These are phyloP conservation scores for Pezicula neosporulosa DNA, from an alignment of 2,329 filamentous ascomycete genomes.

Conservation along the genomic window DNA sequence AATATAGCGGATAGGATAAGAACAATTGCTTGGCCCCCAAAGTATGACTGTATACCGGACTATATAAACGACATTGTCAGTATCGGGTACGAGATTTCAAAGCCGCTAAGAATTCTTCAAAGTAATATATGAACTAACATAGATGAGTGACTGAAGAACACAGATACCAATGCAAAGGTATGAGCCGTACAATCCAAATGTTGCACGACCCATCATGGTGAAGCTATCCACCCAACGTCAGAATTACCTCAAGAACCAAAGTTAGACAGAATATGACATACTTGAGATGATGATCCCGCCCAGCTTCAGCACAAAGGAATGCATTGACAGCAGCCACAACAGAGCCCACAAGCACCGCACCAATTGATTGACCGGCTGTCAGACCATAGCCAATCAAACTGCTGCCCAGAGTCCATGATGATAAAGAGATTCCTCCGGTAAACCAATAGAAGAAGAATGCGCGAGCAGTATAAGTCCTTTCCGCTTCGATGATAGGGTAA, in stretches of 20 bases:
- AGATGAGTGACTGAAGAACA: neutral
- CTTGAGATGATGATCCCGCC: neutral
- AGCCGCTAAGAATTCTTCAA: too few relatives aligned
- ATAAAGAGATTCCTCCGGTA: neutral
- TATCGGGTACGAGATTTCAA: too few relatives aligned
- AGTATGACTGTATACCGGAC: neutral
- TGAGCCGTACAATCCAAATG: neutral
- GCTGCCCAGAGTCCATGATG: constrained; percentile 1
- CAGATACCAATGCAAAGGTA: neutral
- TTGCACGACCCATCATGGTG: neutral
- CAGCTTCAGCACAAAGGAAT: neutral
- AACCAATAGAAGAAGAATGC: neutral
- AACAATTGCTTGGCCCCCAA: neutral
- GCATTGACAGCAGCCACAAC: neutral
- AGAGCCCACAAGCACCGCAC: neutral
- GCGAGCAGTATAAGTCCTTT: neutral
- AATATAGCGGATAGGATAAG: neutral
- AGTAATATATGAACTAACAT: neutral
- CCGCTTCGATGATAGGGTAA: neutral
- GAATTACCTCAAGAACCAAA: neutral
- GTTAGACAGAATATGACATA: neutral
- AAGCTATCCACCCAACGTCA: neutral
- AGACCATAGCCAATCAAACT: neutral
- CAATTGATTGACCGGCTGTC: neutral
- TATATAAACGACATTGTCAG: neutral